These are phyloP conservation scores for Trichoderma cornu-damae DNA, from an alignment of 2,329 filamentous ascomycete genomes.

Conservation along the genomic window DNA sequence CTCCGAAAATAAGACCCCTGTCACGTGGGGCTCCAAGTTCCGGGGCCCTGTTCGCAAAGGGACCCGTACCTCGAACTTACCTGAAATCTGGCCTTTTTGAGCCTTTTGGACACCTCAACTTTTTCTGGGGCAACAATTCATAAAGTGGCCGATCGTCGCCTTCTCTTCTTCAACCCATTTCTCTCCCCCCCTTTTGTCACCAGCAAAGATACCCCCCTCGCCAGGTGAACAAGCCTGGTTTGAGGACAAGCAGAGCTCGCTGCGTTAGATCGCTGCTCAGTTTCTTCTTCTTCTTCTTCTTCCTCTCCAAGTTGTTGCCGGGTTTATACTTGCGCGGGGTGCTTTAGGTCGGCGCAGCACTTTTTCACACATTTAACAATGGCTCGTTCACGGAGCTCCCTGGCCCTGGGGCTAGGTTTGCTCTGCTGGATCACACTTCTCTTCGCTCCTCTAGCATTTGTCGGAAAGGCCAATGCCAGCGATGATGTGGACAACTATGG, in stretches of 20 bases:
- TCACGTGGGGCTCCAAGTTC: constrained; percentile 28
- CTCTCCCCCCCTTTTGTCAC: constrained; percentile 27
- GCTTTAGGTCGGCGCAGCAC: too few relatives aligned
- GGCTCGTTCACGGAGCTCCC: constrained; percentile 59
- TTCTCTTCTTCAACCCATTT: constrained; percentile 28
- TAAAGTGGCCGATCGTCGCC: constrained; percentile 32
- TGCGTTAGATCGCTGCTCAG: constrained; percentile 27
- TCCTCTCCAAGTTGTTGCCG: constrained; percentile 19
- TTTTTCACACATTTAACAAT: constrained; percentile 32
- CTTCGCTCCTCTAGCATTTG: constrained; percentile 79
- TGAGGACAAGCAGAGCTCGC: constrained; percentile 29
- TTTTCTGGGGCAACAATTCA: constrained; percentile 27
- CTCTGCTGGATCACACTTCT: constrained; percentile 88
- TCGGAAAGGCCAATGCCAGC: constrained; percentile 65
- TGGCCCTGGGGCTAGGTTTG: constrained; percentile 78
- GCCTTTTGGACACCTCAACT: constrained; percentile 42
- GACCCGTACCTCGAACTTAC: constrained; percentile 20
- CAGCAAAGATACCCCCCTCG: constrained; percentile 25
- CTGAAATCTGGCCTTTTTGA: constrained; percentile 49
- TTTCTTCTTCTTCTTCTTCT: constrained; percentile 22
- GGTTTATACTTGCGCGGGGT: constrained; percentile 15
- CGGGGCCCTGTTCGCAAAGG: constrained; percentile 16
- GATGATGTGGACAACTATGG: constrained; percentile 64
- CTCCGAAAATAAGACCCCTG: constrained; percentile 22
- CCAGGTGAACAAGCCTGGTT: constrained; percentile 30